Evolutionary conservation across 192 early-diverging fungal genomes (phyloP).

Genomic region (Mortierella hygrophila): DNA sequence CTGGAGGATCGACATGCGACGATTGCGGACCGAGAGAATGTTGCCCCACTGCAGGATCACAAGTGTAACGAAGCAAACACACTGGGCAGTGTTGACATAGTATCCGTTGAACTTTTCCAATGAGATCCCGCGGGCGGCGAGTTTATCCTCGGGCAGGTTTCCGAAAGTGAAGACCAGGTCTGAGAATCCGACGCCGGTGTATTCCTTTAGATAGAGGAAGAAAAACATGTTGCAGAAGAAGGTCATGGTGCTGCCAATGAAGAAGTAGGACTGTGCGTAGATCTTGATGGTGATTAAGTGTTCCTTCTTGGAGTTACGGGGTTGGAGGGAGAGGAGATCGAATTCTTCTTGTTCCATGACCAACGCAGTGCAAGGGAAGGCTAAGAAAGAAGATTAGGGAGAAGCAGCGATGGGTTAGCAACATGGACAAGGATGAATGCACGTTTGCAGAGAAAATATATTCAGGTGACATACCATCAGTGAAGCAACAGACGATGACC

Average conservation of each 20-base stretch:
- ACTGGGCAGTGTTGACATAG: constrained; percentile 65
- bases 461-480: constrained; percentile 60
- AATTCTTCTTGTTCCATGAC: constrained; percentile 85
- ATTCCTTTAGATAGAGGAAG: constrained; percentile 73
- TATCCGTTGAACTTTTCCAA: constrained; percentile 59
- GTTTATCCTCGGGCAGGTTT: constrained; percentile 41
- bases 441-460: background rate
- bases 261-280: constrained; percentile 81
- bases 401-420: background rate
- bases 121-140: constrained; percentile 59
- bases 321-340: constrained; percentile 76
- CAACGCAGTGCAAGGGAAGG: constrained; percentile 73
- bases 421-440: background rate
- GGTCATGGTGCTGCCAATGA: constrained; percentile 79
- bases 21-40: constrained; percentile 67
- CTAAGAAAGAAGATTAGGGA: constrained; percentile 54
- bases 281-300: constrained; percentile 75
- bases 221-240: constrained; percentile 78
- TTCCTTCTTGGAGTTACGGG: constrained; percentile 79
- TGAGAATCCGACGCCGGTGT: constrained; percentile 66
- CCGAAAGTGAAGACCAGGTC: constrained; percentile 52
- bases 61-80: constrained; percentile 72
- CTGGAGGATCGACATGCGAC: constrained; percentile 68
- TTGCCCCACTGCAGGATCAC: constrained; percentile 74
- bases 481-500: constrained; percentile 78